Base-by-base conservation (phyloP, 2,329 filamentous ascomycete genomes). In the Cordyceps javanica region DNA sequence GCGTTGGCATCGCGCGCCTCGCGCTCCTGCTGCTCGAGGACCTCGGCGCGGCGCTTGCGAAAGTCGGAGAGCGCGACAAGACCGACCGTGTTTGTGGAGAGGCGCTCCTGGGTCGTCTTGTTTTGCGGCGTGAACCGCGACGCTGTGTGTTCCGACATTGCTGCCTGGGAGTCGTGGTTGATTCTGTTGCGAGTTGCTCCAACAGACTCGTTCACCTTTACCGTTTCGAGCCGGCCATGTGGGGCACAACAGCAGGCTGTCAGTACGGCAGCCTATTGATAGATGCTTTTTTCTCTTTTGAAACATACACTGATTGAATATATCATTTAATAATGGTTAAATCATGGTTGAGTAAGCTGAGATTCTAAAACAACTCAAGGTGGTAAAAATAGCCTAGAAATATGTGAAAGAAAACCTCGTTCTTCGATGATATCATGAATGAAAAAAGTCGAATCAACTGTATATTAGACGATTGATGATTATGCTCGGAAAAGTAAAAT, bases 1-100 rank as follows among this genome's bases (percentile, higher is more conserved):
- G 81, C 68, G 26, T 82, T 77, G 38, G 68, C 80, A 63, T 90
- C 88, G 67, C 86, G 85, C 13, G 84, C 87, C 67, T 94, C 90
- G 66, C 89, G 84, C 68, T 94, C 90, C 68, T 94, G 93, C 69
- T 90, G 87, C 71, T 97, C 93, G 49, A 96, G 78, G n/a, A 92
- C 90, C 73, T 97, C 91, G 65, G 91, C 92, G 72, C 93, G 90
- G 60, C 94, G 87, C 76, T 99, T 97, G 72, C 93, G 91, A 72
- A 96, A 97, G 70, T 97, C 94, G 63, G 90, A 91, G 44, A 97
- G 86, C 59, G 90, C 85, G 55, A 97, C 93, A 3, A 99, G 86
- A 41, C 94, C 94, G 63, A 97, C 91, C 0, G 91, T 96, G 67
- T 91, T 86, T 55, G 85, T 90, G 60, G 93, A 93, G 49, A 96